Conservation (phyloP, 1,139 yeast species). For the Kazachstania sp. region DNA sequence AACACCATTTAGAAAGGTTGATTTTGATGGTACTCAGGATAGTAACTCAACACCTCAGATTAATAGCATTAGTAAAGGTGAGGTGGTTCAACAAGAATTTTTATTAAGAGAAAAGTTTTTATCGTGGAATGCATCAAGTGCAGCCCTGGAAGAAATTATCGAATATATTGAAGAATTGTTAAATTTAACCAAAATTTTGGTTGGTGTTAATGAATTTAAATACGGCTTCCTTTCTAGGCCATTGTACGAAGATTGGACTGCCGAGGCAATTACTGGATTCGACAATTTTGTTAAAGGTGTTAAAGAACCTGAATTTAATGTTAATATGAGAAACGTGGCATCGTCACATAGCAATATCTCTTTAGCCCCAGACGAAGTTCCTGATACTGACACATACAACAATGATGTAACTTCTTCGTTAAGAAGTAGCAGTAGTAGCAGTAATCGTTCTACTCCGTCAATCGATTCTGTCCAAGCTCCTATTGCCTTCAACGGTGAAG, state of each 20-base stretch:
- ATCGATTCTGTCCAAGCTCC: slow-evolving; percentile 5
- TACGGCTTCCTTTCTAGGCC: slow-evolving; percentile 44
- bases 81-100: slow-evolving; percentile 19
- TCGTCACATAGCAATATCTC: neutral
- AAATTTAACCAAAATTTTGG: slow-evolving; percentile 36
- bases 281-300: slow-evolving; percentile 22
- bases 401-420: neutral
- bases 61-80: neutral
- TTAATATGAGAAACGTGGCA: neutral
- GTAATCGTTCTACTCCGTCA: neutral
- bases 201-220: slow-evolving; percentile 41
- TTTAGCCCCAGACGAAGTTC: neutral
- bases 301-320: neutral
- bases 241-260: slow-evolving; percentile 38
- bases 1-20: neutral
- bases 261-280: slow-evolving; percentile 32
- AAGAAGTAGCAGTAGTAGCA: neutral
- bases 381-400: neutral
- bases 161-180: slow-evolving; percentile 41
- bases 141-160: slow-evolving; percentile 42
- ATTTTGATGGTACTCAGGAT: neutral
- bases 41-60: neutral
- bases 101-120: slow-evolving; percentile 36
- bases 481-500: slow-evolving; percentile 3
- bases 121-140: slow-evolving; percentile 45